These are phyloP conservation scores for Ilyonectria mors-panacis DNA, from an alignment of 2,329 filamentous ascomycete species.

Conservation along the genomic window DNA sequence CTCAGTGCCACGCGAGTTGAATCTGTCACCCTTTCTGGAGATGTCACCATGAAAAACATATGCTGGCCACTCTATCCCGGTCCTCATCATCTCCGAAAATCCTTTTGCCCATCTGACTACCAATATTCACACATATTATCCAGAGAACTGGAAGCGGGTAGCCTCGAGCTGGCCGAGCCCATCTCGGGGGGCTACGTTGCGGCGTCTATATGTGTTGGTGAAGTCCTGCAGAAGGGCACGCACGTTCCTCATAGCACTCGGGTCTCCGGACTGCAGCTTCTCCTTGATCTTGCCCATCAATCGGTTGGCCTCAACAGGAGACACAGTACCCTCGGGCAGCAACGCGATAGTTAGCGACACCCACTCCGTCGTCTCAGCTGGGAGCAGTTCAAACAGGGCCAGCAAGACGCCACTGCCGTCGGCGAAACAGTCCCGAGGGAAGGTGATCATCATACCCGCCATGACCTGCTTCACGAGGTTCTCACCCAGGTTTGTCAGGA, in stretches of 20 bases:
- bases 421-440: slow-evolving; percentile 94
- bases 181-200: slow-evolving; percentile 95
- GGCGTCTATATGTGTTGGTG: slow-evolving; percentile 91
- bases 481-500: slow-evolving; percentile 80
- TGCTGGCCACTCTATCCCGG: slow-evolving; percentile 20
- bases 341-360: slow-evolving; percentile 87
- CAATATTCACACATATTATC: slow-evolving; percentile 44
- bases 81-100: slow-evolving; percentile 14
- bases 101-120: slow-evolving; percentile 13
- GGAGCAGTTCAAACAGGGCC: slow-evolving; percentile 88
- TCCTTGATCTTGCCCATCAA: slow-evolving; percentile 87
- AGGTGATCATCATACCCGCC: slow-evolving; percentile 99
- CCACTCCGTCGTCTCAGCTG: slow-evolving; percentile 84
- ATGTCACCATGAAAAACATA: slow-evolving; percentile 8
- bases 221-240: slow-evolving; percentile 93
- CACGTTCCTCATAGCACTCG: slow-evolving; percentile 78
- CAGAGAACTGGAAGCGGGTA: slow-evolving; percentile 85
- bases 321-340: slow-evolving; percentile 86
- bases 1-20: background rate
- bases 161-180: slow-evolving; percentile 91
- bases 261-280: slow-evolving; percentile 77
- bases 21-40: slow-evolving; percentile 1
- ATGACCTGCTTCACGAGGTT: slow-evolving; percentile 88
- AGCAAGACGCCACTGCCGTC: slow-evolving; percentile 95
- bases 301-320: slow-evolving; percentile 83